These are phyloP conservation scores for Lactifluus piperatus DNA, from an alignment of 768 basidiomycete species.

Conservation along the genomic window DNA sequence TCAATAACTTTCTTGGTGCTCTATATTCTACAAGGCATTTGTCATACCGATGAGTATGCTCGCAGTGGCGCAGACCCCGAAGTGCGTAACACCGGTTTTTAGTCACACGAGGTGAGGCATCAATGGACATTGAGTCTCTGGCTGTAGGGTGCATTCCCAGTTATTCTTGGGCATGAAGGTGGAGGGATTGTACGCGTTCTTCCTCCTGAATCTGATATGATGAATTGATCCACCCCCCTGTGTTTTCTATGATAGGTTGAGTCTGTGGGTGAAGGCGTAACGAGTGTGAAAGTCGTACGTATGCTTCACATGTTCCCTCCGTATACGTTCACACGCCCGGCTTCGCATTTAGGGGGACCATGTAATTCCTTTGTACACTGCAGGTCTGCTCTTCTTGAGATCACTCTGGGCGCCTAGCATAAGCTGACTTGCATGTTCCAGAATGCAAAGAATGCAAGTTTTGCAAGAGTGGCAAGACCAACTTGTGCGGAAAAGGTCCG, in stretches of 20 bases:
- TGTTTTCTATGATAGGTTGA: conserved; percentile 84
- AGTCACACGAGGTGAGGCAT: too few relatives aligned
- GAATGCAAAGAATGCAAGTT: conserved; percentile 98
- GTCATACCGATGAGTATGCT: conserved; percentile 97
- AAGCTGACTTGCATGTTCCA: conserved; percentile 5
- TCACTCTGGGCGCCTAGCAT: background rate
- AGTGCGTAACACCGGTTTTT: conserved; percentile 33
- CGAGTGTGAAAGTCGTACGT: conserved; percentile 51
- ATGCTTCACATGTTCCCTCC: background rate
- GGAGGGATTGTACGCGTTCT: conserved; percentile 67
- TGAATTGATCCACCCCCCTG: conserved; percentile 32
- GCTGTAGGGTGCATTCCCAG: conserved; percentile 68
- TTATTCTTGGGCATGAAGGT: conserved; percentile 93
- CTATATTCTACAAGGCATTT: conserved; percentile 52
- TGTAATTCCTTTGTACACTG: conserved; percentile 95
- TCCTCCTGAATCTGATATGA: background rate
- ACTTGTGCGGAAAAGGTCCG: conserved; percentile 89
- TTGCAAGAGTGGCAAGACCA: conserved; percentile 97
- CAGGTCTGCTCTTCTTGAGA: conserved; percentile 40
- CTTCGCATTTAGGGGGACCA: conserved; percentile 63
- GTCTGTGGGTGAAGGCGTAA: conserved; percentile 96
- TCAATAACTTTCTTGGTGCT: background rate
- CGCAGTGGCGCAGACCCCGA: conserved; percentile 94
- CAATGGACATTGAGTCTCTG: conserved; percentile 11
- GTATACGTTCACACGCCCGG: background rate